Conservation (phyloP, 139 green algal species). For the Medakamo hakoo region DNA sequence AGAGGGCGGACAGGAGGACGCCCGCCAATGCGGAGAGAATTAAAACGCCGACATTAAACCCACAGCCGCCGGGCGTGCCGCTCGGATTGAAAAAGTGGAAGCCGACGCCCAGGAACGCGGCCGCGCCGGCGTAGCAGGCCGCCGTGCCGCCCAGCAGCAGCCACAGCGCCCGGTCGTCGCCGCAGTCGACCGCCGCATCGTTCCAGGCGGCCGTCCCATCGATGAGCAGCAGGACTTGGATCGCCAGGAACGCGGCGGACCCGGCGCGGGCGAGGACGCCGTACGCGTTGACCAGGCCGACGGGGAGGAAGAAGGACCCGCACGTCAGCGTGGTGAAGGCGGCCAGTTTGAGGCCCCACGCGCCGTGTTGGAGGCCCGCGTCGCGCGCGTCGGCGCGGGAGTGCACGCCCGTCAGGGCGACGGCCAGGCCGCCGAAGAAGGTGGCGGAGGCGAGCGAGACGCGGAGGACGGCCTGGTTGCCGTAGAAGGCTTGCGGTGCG, state of each 20-base stretch:
- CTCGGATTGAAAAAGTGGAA: not conserved
- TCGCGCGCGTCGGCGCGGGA: slow-evolving; percentile 66
- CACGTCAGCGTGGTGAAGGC: slow-evolving; percentile 63
- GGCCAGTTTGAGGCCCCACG: slow-evolving; percentile 69
- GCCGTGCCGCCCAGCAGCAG: slow-evolving; percentile 63
- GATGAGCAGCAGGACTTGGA: slow-evolving; percentile 92
- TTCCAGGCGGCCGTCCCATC: slow-evolving; percentile 87
- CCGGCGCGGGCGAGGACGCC: slow-evolving; percentile 65
- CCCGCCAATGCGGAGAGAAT: not conserved
- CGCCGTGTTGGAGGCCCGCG: slow-evolving; percentile 67
- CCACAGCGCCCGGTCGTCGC: slow-evolving; percentile 60
- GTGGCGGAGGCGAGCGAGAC: slow-evolving; percentile 3
- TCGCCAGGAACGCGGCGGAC: slow-evolving; percentile 75
- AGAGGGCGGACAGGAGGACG: not conserved
- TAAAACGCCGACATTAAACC: not conserved
- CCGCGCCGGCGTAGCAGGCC: slow-evolving; percentile 28
- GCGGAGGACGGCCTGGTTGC: not conserved
- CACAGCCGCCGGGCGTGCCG: not conserved
- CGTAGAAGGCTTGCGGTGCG: not conserved
- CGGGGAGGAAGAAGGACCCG: slow-evolving; percentile 72
- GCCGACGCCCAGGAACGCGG: not conserved
- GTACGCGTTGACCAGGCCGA: slow-evolving; percentile 53
- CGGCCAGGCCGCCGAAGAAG: slow-evolving; percentile 70
- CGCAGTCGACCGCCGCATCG: slow-evolving; percentile 69
- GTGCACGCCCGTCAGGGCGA: slow-evolving; percentile 45